Percentiles rank a stretch among this genome's conserved stretches.
Evolutionary conservation across 305 asterid species (phyloP).

Genomic region (Fraxinus platypoda): DNA sequence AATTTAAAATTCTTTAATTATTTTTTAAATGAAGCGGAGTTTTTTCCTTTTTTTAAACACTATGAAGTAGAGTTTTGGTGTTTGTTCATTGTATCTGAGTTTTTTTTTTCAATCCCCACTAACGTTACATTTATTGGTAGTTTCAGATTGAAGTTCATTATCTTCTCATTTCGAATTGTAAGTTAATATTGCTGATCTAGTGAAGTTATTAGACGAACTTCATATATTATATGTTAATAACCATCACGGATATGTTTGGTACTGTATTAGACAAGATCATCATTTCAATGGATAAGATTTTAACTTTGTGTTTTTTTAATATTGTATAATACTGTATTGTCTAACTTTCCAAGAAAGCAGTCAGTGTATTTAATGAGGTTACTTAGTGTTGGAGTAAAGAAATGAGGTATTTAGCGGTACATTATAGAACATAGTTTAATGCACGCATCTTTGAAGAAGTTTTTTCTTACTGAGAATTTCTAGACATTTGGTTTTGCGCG

Average conservation of each 20-base stretch:
- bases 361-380: neutral
- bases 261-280: neutral
- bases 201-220: neutral
- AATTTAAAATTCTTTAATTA: neutral
- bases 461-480: neutral
- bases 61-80: neutral
- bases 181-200: neutral
- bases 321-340: neutral
- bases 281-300: neutral
- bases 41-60: neutral
- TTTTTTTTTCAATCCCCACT: neutral
- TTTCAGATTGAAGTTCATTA: neutral
- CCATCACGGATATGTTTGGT: neutral
- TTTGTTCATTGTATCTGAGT: neutral
- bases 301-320: neutral
- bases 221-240: neutral
- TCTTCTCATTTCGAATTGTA: neutral
- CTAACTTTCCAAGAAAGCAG: neutral
- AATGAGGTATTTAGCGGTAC: neutral
- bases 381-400: neutral
- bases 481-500: neutral
- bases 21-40: neutral
- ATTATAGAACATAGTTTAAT: neutral
- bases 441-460: neutral
- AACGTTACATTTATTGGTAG: neutral